phyloP scores from a whole-genome alignment of 495 filamentous ascomycete species.

The Pseudomonodictys pantanalensis region DNA sequence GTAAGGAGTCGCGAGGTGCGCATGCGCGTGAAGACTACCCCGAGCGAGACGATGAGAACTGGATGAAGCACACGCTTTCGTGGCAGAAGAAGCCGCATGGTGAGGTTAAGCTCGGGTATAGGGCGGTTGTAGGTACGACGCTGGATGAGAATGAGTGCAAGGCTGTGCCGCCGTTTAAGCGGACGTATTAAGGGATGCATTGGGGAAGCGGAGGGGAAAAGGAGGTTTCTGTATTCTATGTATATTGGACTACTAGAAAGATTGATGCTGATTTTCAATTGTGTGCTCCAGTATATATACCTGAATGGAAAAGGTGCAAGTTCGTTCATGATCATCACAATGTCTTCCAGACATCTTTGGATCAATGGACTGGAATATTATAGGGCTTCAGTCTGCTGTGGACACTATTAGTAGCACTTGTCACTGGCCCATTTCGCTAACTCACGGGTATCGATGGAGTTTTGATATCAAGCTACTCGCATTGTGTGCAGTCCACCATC shows the following conservation, averaged over 20 bases:
- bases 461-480: not conserved
- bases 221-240: conserved; percentile 30
- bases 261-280: not conserved
- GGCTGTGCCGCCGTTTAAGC: conserved; percentile 44
- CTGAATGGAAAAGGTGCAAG: conserved; percentile 10
- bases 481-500: not conserved
- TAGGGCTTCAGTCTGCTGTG: too few species aligned
- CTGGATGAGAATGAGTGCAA: conserved; percentile 47
- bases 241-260: conserved; percentile 22
- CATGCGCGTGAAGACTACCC: conserved; percentile 95
- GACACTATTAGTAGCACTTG: too few species aligned
- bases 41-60: conserved; percentile 85
- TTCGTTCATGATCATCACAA: too few species aligned
- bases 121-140: conserved; percentile 37
- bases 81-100: conserved; percentile 73
- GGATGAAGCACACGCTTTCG: conserved; percentile 98
- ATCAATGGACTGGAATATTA: too few species aligned
- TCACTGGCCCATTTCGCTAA: too few species aligned
- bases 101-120: conserved; percentile 41
- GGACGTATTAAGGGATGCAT: conserved; percentile 39
- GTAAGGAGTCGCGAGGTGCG: conserved; percentile 91
- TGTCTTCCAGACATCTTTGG: too few species aligned
- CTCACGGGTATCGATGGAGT: too few species aligned
- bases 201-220: not conserved
- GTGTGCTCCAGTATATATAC: conserved; percentile 1